Base-by-base conservation (phyloP, 495 filamentous ascomycete species). In the Talaromyces proteolyticus region DNA sequence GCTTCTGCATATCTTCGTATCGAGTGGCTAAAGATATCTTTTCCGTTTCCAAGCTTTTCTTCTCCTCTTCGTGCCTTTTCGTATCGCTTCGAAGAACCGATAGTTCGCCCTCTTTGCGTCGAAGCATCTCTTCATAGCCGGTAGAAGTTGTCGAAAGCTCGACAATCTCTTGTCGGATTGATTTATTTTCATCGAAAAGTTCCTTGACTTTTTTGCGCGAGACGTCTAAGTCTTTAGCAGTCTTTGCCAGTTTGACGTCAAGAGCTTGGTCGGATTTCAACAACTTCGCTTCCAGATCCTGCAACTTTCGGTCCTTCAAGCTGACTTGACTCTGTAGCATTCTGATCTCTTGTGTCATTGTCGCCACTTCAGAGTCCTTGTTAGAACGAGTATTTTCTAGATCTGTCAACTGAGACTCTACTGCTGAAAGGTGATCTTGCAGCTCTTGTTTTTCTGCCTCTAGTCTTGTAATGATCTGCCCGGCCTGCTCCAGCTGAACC, bases 81-180 rank as follows among this genome's bases (percentile, higher is more conserved):
- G 86, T 78, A 60, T 98, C 93, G 1, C 86, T 80, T 43, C 89
- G 86, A 18, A 97, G 75, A 47, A 97, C 74, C 1, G 85, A 78
- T 36, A 97, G 74, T 58, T 98, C 93, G 64, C 92, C 95, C 58
- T 98, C 94, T 62, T 97, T 97, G 44, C 87, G 84, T 19, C 89
- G 73, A 16, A 98, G 83, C 45, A 96, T 78, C 58, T 96, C 93
- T 62, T 97, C 93, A 53, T 95, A 98, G 55, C 86, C 83, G 1
- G 91, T 95, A 0, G 93, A 97, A 0, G 94, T 97, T 20, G 86
- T 80, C 2, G 93, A 92, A 8, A 98, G 75, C 56, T 96, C 87
- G 0, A 85, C 77, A 36, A 98, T 79, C 55, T 96, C 90, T 52
- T 91, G 81, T 12, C 92, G 80, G 23, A 95, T 79, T n/a, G 86